Conservation (phyloP, 495 filamentous ascomycete species). For the Aspergillus carlsbadensis region DNA sequence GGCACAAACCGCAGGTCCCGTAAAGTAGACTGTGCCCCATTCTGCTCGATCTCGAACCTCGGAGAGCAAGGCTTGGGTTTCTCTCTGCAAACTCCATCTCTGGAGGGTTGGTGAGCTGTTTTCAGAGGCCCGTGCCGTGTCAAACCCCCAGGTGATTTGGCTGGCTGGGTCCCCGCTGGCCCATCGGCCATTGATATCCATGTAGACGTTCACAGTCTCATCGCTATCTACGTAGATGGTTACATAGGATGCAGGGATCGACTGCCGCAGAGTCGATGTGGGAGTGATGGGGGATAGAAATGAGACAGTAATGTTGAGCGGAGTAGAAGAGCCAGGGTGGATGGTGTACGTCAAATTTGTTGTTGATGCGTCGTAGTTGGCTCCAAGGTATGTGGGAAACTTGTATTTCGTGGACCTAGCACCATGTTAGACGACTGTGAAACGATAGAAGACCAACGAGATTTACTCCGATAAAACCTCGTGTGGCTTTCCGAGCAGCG, state of each 20-base stretch:
- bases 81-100: slow-evolving; percentile 63
- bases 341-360: slow-evolving; percentile 88
- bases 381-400: slow-evolving; percentile 71
- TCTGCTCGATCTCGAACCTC: slow-evolving; percentile 77
- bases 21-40: slow-evolving; percentile 85
- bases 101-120: slow-evolving; percentile 39
- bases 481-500: slow-evolving; percentile 82
- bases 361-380: slow-evolving; percentile 86
- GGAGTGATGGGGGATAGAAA: slow-evolving; percentile 94
- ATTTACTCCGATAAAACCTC: slow-evolving; percentile 65
- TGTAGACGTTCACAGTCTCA: slow-evolving; percentile 75
- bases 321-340: slow-evolving; percentile 33
- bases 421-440: not conserved
- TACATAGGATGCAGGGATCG: slow-evolving; percentile 85
- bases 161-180: slow-evolving; percentile 71
- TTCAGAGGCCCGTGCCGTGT: slow-evolving; percentile 32
- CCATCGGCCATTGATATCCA: slow-evolving; percentile 90
- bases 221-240: slow-evolving; percentile 70
- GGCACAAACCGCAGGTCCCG: slow-evolving; percentile 59
- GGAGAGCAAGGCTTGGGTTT: slow-evolving; percentile 65
- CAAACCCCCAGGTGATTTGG: slow-evolving; percentile 67
- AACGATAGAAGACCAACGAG: not conserved
- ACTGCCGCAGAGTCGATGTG: slow-evolving; percentile 86
- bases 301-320: slow-evolving; percentile 67
- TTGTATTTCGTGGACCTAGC: slow-evolving; percentile 43